These are phyloP conservation scores for Fraxinus xanthoxyloides DNA, from an alignment of 305 asterid genomes.

Conservation along the genomic window DNA sequence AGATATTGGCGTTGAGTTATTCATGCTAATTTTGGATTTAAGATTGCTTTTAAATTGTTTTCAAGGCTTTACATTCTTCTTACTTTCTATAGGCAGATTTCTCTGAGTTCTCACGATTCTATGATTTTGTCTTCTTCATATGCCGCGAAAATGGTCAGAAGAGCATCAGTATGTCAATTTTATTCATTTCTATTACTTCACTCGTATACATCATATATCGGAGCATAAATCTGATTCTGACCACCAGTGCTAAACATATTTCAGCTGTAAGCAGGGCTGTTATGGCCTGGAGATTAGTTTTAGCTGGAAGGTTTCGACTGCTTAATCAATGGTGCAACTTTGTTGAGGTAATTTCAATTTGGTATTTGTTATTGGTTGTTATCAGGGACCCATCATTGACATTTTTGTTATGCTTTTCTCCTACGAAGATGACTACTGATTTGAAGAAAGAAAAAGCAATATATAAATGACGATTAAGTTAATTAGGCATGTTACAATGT, in stretches of 20 bases:
- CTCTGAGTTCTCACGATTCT: slow-evolving; percentile 77
- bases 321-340: slow-evolving; percentile 87
- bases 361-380: neutral
- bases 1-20: slow-evolving; percentile 21
- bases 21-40: slow-evolving; percentile 1
- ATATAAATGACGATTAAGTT: neutral
- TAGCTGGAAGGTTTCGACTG: slow-evolving; percentile 86
- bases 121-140: slow-evolving; percentile 87
- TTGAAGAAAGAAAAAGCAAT: neutral
- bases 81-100: slow-evolving; percentile 57
- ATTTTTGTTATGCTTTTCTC: neutral
- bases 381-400: neutral
- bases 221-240: neutral
- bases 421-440: neutral
- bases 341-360: slow-evolving; percentile 61
- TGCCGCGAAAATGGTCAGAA: slow-evolving; percentile 96
- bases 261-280: slow-evolving; percentile 91
- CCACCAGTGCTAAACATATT: slow-evolving; percentile 18
- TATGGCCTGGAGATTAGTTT: slow-evolving; percentile 83
- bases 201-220: neutral
- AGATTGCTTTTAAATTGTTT: slow-evolving; percentile 8
- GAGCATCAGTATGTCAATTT: slow-evolving; percentile 68
- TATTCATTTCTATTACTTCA: neutral
- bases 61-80: slow-evolving; percentile 16
- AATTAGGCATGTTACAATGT: neutral